A percentile compares a stretch with the other conserved stretches of the same genome.
These are phyloP conservation scores for Passalora sequoiae DNA, from an alignment of 2,329 filamentous ascomycete genomes.

Conservation along the genomic window DNA sequence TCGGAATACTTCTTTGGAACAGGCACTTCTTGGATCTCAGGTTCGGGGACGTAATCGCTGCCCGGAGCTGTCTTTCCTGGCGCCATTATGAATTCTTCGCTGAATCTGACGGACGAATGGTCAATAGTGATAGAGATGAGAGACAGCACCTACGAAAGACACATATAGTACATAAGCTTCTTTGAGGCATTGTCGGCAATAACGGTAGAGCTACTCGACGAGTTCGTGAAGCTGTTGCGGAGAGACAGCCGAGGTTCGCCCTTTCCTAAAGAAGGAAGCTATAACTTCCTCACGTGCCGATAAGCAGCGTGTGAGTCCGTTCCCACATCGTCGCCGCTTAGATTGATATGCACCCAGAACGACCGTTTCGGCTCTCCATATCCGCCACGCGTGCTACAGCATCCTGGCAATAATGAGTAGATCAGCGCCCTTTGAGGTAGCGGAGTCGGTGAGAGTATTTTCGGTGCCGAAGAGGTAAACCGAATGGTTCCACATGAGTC, in stretches of 20 bases:
- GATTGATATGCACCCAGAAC: not conserved
- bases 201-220: conserved; percentile 5
- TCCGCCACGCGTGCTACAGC: not conserved
- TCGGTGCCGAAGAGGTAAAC: conserved; percentile 4
- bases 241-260: conserved; percentile 1
- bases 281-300: conserved; percentile 1
- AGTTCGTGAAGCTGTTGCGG: not conserved
- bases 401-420: not conserved
- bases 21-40: conserved; percentile 17
- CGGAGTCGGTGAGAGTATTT: not conserved
- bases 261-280: too few species aligned
- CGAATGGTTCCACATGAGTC: not conserved
- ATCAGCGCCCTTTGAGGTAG: not conserved
- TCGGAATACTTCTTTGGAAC: conserved; percentile 34
- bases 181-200: conserved; percentile 2
- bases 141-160: conserved; percentile 4
- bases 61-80: conserved; percentile 11
- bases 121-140: not conserved
- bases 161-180: not conserved
- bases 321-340: too few species aligned
- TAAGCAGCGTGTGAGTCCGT: too few species aligned
- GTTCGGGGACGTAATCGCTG: conserved; percentile 19
- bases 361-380: conserved; percentile 1
- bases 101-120: too few species aligned
- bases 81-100: conserved; percentile 12